Evolutionary conservation across 768 basidiomycete genomes (phyloP), one percentile per base, ranked within the genome.

Genomic region (Auricularia auricula-judae): DNA sequence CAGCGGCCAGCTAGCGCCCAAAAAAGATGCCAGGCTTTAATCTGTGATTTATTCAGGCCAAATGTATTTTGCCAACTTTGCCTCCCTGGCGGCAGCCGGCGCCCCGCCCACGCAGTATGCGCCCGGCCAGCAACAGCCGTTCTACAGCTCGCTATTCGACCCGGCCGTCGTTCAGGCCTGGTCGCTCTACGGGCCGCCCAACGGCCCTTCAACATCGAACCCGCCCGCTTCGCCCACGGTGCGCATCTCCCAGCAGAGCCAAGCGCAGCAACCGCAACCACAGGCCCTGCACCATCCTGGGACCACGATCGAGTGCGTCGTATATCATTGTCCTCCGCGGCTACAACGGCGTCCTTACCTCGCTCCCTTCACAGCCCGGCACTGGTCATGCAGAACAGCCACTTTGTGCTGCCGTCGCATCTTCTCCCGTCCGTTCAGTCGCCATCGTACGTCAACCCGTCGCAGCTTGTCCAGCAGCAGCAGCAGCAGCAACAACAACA

Each of bases 271-370:
- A 53, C 29, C 29, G 29, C 29, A 29, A 18, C 53, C 42, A 33
- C 65, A 66, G 65, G 8, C 18, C 43, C 29, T 35, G 14, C 34
- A 47, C 16, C 64, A 62, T 12, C 65, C 58, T 35, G 75, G 76
- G 44, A 81, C 88, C 76, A 80, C 86, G 72, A 89, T 90, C 67
- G 88, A 91, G 88, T 90, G 74, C 61, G 88, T 80, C 29, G 35
- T 35, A 39, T 65, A 36, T 61, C 33, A 65, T 63, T 62, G 54
- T 14, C 59, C 51, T 59, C 36, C 36, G 44, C 23, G 33, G 47
- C 12, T 16, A 51, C 56, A 3, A n/a, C 39, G 29, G 42, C 56
- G 59, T 61, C 21, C 53, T 62, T 11, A 56, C 53, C 7, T 21
- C 51, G n/a, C 34, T 29, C 53, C 29, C 7, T 29, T 36, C 21